phyloP scores from a whole-genome alignment of 805 yeast species.

The Candida pini region DNA sequence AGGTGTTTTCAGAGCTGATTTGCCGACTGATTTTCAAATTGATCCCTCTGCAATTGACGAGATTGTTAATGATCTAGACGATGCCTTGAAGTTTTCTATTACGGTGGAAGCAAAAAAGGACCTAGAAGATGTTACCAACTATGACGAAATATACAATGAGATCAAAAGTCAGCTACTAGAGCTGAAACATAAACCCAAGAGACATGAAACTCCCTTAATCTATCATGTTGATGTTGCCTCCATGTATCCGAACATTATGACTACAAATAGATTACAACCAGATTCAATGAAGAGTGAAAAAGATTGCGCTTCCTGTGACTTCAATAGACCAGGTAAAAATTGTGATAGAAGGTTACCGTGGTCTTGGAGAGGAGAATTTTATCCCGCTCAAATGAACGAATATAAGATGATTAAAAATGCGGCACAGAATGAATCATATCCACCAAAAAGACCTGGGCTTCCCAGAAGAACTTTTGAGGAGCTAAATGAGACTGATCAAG shows the following conservation, averaged over 20 bases:
- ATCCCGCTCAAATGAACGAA: conserved; percentile 87
- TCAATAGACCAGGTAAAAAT: conserved; percentile 87
- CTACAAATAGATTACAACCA: conserved; percentile 93
- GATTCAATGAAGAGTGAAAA: conserved; percentile 94
- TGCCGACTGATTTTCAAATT: conserved; percentile 66
- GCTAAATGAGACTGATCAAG: conserved; percentile 72
- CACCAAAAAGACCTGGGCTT: conserved; percentile 49
- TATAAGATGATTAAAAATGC: conserved; percentile 86
- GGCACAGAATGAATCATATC: conserved; percentile 71
- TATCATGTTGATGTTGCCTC: conserved; percentile 99
- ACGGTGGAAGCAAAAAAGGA: conserved; percentile 73
- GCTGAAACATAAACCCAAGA: conserved; percentile 53
- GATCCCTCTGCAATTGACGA: conserved; percentile 83
- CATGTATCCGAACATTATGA: conserved; percentile 99
- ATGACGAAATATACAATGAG: conserved; percentile 61
- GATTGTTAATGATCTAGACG: conserved; percentile 62
- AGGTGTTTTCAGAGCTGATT: conserved; percentile 92
- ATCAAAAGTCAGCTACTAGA: conserved; percentile 53
- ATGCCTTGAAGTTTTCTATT: conserved; percentile 76
- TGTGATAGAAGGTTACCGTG: conserved; percentile 91
- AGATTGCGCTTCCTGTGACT: conserved; percentile 97
- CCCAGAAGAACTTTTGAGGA: conserved; percentile 70
- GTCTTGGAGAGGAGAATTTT: conserved; percentile 98
- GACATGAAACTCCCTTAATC: conserved; percentile 78
- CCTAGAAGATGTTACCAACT: conserved; percentile 74